Base-by-base conservation (phyloP, 169 alveolate species). In the Plasmodium sp. region DNA sequence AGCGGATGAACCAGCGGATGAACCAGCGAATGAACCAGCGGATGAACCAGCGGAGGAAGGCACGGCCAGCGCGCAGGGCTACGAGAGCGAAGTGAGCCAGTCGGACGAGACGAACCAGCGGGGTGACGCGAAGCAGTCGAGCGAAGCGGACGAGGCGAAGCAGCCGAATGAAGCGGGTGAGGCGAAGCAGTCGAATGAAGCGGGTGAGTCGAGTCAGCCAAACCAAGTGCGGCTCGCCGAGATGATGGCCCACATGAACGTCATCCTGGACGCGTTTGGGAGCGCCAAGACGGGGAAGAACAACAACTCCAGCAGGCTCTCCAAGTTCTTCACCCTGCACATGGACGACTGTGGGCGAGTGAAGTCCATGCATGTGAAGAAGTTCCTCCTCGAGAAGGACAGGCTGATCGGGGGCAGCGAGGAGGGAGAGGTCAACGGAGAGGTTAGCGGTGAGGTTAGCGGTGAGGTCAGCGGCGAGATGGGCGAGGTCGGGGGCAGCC, bases 231-330 rank as follows among this genome's bases (percentile, higher is more conserved):
- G 7, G 18, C 12, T 75, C 36, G 12, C 72, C 39, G 74, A 85
- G 75, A 75, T 75, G 54, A 31, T 85, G 58, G 72, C 43, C 48
- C 83, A 67, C 18, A 41, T 43, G 27, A 80, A 80, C 74, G 48
- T 58, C 7, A 16, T 90, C 14, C 7, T 90, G 36, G 94, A 90
- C 36, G 94, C 94, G 2, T 81, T 90, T 34, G 94, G 94, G 72
- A 80, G 72, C 51, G 88, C 91, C 16, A 27, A 39, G 10, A 90
- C 94, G 14, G 56, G 22, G 33, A 58, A 90, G 6, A 90, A 90
- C 54, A 39, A 80, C n/a, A 90, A 90, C 41, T 90, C 86, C 33
- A 90, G 90, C 27, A 62, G 94, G 67, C 80, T 80, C 41, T 51
- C 83, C 27, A 90, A 80, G 82, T 67, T 80, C 14, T 79, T 56